Base-by-base conservation (phyloP, 2,329 filamentous ascomycete genomes). In the Tolypocladium inflatum region DNA sequence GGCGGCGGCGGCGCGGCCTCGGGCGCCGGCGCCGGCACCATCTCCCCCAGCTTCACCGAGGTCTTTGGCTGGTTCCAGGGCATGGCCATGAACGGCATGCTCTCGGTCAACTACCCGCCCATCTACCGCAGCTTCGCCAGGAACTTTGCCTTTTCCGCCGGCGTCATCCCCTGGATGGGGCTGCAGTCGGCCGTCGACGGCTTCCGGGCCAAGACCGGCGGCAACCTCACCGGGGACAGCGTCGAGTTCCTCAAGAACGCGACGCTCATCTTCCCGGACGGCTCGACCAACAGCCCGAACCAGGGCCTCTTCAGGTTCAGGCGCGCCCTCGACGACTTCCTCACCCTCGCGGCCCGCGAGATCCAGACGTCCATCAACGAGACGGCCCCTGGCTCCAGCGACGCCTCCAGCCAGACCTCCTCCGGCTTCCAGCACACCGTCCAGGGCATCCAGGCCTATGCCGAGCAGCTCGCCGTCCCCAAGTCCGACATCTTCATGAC, bases 401-500 rank as follows among this genome's bases (percentile, higher is more conserved):
- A 54, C 54, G 61, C 73, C 8, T 63, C 70, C 2, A 62, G 62
- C 21, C 43, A 30, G 60, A 63, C 30, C 55, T 67, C 57, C 62
- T 30, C 67, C 50, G 67, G 64, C 23, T 57, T 83, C 38, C 73
- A 79, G 48, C 66, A 76, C 19, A 76, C 78, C 3, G 89, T 96
- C 39, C 80, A 83, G 54, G 90, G 91, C 56, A 88, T 97, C 66
- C 82, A 92, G 71, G 89, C 84, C 37, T 96, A 88, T 67, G 88
- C 87, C n/a, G 86, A 96, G 69, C 80, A 92, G 70, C 82, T 96
- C 58, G 85, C 84, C 50, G 91, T 97, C 56, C 94, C 94, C 21
- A 84, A 89, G 64, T 86, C 89, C 54, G 96, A 97, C 75, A 91
- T 91, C 2, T 97, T 97, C 77, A 96, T 99, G 92, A 97, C 91